phyloP scores from a whole-genome alignment of 148 eudicot genomes.

The Rhododendron henanense region DNA sequence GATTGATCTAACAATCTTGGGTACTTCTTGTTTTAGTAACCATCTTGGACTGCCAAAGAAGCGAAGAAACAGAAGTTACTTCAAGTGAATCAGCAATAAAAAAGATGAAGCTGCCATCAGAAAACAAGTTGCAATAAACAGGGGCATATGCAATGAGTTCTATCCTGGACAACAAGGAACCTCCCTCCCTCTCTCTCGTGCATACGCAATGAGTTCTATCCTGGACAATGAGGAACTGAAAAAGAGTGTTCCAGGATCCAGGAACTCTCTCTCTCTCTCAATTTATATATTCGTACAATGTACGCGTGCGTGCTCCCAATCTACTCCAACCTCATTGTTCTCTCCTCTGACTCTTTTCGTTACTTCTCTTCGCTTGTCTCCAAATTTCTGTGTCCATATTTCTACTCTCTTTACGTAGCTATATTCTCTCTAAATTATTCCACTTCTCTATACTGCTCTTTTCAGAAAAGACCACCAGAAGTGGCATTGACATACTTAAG shows the following conservation, averaged over 20 bases:
- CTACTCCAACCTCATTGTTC: neutral
- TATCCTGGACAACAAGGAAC: neutral
- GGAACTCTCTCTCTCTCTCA: neutral
- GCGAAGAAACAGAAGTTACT: neutral
- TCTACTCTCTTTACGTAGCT: neutral
- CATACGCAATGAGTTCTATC: neutral
- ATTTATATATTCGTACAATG: neutral
- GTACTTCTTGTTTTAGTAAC: constrained; percentile 90
- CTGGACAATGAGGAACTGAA: neutral
- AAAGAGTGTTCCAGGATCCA: neutral
- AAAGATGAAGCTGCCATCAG: neutral
- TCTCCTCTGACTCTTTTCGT: neutral
- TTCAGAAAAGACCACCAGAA: neutral
- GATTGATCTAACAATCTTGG: constrained; percentile 85
- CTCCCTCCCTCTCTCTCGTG: neutral
- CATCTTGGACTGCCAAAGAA: constrained; percentile 71
- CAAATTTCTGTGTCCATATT: neutral
- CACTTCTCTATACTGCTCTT: neutral
- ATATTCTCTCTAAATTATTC: neutral
- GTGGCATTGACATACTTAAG: neutral
- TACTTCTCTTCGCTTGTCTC: neutral
- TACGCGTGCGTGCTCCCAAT: neutral
- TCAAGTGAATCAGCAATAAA: neutral
- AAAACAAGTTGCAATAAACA: neutral
- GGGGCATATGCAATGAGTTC: neutral